These are phyloP conservation scores for Nakazawaea peltata DNA, from an alignment of 805 yeast species.

Conservation along the genomic window DNA sequence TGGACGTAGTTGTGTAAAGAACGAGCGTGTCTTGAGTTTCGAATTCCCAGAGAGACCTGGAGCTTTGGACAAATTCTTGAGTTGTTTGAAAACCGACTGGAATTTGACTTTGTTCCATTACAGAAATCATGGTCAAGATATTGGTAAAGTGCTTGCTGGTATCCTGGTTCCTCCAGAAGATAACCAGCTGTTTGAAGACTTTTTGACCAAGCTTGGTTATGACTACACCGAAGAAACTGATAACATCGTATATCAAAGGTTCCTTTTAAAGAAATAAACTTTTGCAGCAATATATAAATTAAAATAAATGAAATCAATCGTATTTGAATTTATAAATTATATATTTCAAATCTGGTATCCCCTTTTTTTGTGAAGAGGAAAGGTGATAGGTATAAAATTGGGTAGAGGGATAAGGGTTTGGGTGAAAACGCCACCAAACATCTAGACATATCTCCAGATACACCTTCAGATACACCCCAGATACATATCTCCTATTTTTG, in stretches of 20 bases:
- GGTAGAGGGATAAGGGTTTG: too few species aligned
- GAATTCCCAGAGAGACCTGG: constrained; percentile 99
- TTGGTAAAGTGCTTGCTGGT: constrained; percentile 89
- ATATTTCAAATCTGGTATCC: too few species aligned
- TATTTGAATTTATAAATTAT: too few species aligned
- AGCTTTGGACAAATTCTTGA: constrained; percentile 76
- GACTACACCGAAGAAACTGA: constrained; percentile 74
- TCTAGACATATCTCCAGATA: too few species aligned
- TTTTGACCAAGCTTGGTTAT: constrained; percentile 69
- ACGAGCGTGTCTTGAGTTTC: constrained; percentile 75
- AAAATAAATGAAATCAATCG: too few species aligned
- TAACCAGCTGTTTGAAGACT: constrained; percentile 53
- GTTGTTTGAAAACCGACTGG: constrained; percentile 70
- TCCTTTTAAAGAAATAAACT: constrained; percentile 31
- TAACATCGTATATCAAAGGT: constrained; percentile 77
- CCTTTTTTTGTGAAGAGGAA: too few species aligned
- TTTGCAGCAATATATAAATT: too few species aligned
- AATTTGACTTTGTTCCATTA: constrained; percentile 92
- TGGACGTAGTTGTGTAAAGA: constrained; percentile 65
- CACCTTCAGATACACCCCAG: too few species aligned
- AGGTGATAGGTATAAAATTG: too few species aligned
- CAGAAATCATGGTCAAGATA: constrained; percentile 93
- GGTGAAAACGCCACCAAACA: too few species aligned
- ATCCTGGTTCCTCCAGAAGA: constrained; percentile 74
- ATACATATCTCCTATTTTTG: too few species aligned